A percentile compares a stretch with the other conserved stretches of the same genome.
Evolutionary conservation across 306 rosid genomes (phyloP).

Genomic region (Lathyrus sativus): DNA sequence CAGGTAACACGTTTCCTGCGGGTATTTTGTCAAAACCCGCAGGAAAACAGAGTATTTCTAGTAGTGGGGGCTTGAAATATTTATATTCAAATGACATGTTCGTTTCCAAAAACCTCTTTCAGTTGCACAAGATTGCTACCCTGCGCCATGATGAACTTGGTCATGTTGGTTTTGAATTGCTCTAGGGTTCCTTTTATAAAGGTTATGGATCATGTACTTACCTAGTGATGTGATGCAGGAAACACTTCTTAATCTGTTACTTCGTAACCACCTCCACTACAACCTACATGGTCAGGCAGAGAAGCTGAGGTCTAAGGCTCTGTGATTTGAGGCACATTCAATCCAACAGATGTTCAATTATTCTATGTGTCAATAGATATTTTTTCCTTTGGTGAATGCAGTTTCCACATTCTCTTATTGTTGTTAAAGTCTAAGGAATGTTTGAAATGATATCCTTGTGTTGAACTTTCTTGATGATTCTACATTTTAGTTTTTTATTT

Average conservation of each 20-base stretch:
- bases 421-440: not conserved
- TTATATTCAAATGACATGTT: not conserved
- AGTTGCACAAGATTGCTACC: constrained; percentile 88
- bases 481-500: not conserved
- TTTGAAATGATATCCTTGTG: constrained; percentile 4
- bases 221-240: constrained; percentile 43
- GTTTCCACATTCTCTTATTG: constrained; percentile 4
- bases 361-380: too few species aligned
- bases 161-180: constrained; percentile 61
- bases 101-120: constrained; percentile 72
- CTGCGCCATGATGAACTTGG: constrained; percentile 96
- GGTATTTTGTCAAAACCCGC: too few species aligned
- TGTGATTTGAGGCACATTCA: constrained; percentile 95
- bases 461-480: too few species aligned
- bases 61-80: not conserved
- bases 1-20: too few species aligned
- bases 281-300: too few species aligned
- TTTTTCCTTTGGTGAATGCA: not conserved
- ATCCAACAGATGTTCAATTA: constrained; percentile 77
- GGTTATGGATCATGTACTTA: constrained; percentile 36
- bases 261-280: too few species aligned
- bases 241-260: too few species aligned
- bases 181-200: not conserved
- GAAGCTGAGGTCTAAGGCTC: too few species aligned
- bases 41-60: too few species aligned